Base-by-base conservation (phyloP, 768 basidiomycete genomes). In the Astraeus odoratus region DNA sequence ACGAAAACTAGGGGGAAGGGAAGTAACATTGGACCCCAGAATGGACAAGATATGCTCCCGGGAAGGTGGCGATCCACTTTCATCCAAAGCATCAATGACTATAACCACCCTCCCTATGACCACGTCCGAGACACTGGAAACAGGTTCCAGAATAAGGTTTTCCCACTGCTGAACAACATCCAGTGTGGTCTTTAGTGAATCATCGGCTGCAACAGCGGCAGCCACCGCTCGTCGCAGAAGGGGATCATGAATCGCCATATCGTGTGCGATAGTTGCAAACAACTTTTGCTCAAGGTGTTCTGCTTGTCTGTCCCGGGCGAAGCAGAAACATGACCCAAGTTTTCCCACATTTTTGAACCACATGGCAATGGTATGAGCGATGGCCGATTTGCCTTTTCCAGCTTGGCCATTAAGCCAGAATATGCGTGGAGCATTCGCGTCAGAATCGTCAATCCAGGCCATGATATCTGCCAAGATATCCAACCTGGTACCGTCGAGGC, bases 391-490 rank as follows among this genome's bases (percentile, higher is more conserved):
- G n/a, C n/a, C n/a, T n/a, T n/a, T n/a, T n/a, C n/a, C n/a, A n/a
- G n/a, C 26, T 24, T 45, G 31, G 24, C 55, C 31, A 55, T 51
- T 48, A 55, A 53, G 46, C 55, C 44, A 26, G 49, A 50, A 24
- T 55, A 44, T 4, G 27, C 46, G 40, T 8, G 35, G 18, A 16
- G 42, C 22, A 19, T 47, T 19, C 4, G 25, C 39, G 13, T 37
- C 19, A 3, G 40, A 38, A 24, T 50, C 31, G 34, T 53, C 46
- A 16, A 49, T 34, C 64, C 63, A 66, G 16, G 47, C 22, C 15
- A 23, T 43, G 22, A 66, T 58, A n/a, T 55, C 53, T 9, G 57
- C 49, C 19, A 63, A 44, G 13, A 64, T 51, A 8, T 43, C 47
- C n/a, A 31, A 15, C 4, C 58, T 56, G 1, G 60, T 66, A 3